Evolutionary conservation across 2,329 filamentous ascomycete genomes (phyloP).

Genomic region (Ambrosiella cleistominuta): DNA sequence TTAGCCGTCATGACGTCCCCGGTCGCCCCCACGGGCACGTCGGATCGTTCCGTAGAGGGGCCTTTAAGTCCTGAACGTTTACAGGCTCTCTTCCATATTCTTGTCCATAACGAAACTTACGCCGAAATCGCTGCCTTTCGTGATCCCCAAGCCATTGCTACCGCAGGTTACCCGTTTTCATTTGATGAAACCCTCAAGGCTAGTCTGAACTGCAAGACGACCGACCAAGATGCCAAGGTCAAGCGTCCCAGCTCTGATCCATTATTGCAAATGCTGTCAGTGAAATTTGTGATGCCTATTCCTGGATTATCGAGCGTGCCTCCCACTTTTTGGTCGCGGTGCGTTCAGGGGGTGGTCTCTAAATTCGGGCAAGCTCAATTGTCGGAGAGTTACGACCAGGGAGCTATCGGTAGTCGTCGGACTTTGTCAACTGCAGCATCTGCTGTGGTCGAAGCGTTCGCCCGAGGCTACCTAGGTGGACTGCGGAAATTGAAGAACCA

Average conservation of each 20-base stretch:
- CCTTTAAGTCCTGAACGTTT: constrained; percentile 24
- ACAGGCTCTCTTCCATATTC: constrained; percentile 39
- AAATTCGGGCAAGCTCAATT: constrained; percentile 50
- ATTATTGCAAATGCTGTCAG: constrained; percentile 43
- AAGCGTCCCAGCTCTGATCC: constrained; percentile 23
- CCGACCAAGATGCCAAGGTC: constrained; percentile 1
- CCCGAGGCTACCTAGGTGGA: constrained; percentile 48
- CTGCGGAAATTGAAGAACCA: constrained; percentile 21
- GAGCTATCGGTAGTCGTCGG: constrained; percentile 54
- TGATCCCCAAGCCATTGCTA: constrained; percentile 40
- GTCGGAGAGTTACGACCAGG: constrained; percentile 71
- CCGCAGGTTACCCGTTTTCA: constrained; percentile 54
- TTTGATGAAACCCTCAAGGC: constrained; percentile 14
- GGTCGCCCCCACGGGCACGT: background rate
- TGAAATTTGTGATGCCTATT: constrained; percentile 42
- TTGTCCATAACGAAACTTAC: constrained; percentile 42
- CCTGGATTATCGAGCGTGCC: constrained; percentile 49
- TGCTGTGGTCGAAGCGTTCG: constrained; percentile 50
- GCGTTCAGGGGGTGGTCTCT: constrained; percentile 40
- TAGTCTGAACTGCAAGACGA: background rate
- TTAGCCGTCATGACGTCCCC: background rate
- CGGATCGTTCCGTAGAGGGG: background rate
- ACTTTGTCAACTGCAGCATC: constrained; percentile 56
- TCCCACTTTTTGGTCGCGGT: constrained; percentile 46
- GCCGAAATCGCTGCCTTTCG: constrained; percentile 58